These are phyloP conservation scores for Aspergillus fructus DNA, from an alignment of 2,329 filamentous ascomycete genomes.

Conservation along the genomic window DNA sequence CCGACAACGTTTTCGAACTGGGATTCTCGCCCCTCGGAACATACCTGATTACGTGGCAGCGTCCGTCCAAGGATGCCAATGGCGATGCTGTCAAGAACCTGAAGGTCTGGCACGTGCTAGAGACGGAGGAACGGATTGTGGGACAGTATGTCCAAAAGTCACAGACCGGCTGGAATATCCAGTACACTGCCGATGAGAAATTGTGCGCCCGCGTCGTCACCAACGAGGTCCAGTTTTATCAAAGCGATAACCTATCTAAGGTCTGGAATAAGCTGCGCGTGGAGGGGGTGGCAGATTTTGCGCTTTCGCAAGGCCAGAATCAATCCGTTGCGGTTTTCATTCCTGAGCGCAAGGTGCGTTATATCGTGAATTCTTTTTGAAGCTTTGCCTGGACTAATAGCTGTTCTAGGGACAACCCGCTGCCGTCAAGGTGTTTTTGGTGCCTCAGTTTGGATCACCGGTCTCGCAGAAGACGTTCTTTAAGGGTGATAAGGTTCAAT, in stretches of 20 bases:
- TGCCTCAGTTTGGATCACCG: constrained; percentile 77
- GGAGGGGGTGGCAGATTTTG: constrained; percentile 87
- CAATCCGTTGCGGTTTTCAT: constrained; percentile 93
- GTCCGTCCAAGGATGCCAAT: constrained; percentile 85
- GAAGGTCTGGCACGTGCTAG: constrained; percentile 88
- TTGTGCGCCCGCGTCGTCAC: constrained; percentile 91
- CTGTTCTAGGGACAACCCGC: constrained; percentile 77
- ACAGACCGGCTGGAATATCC: constrained; percentile 93
- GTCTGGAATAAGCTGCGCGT: constrained; percentile 95
- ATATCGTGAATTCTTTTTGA: neutral
- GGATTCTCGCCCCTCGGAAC: constrained; percentile 91
- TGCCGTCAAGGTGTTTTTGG: constrained; percentile 88
- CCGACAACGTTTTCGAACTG: constrained; percentile 87
- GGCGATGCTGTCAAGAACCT: constrained; percentile 95
- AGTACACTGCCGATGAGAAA: constrained; percentile 91
- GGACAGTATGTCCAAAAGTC: constrained; percentile 94
- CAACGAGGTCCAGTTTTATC: constrained; percentile 97
- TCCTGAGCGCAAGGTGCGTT: constrained; percentile 83
- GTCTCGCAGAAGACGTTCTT: constrained; percentile 98
- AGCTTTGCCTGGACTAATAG: neutral
- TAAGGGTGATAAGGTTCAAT: constrained; percentile 97
- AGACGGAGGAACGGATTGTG: constrained; percentile 70
- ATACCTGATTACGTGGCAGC: constrained; percentile 95
- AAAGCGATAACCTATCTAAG: constrained; percentile 77
- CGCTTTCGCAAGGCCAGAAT: constrained; percentile 82